phyloP scores from a whole-genome alignment of 1,139 yeast species.

The Debaryomyces psychrophilus region DNA sequence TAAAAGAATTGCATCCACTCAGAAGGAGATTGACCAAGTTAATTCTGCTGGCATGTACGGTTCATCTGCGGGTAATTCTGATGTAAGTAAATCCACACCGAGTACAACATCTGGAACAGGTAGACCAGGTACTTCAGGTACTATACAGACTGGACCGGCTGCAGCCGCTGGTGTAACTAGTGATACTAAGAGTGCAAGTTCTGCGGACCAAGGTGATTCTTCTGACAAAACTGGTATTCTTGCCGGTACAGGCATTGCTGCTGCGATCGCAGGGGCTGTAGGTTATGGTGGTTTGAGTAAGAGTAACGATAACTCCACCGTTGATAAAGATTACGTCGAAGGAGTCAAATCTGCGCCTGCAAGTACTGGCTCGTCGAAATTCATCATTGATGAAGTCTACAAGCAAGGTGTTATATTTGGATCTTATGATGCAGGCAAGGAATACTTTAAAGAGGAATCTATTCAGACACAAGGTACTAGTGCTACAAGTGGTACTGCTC shows the following conservation, averaged over 20 bases:
- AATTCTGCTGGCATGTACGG: constrained; percentile 5
- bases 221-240: constrained; percentile 10
- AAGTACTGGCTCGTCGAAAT: not conserved
- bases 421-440: constrained; percentile 17
- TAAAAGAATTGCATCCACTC: constrained; percentile 26
- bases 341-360: not conserved
- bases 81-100: constrained; percentile 6
- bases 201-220: not conserved
- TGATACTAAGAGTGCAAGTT: not conserved
- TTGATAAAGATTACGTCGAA: not conserved
- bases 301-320: not conserved
- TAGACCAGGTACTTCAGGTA: not conserved
- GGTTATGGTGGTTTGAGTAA: constrained; percentile 17
- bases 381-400: constrained; percentile 12
- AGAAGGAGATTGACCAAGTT: constrained; percentile 26
- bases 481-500: constrained; percentile 6
- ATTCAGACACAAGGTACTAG: constrained; percentile 4
- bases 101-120: not conserved
- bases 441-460: not conserved
- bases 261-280: constrained; percentile 20
- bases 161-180: not conserved
- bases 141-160: not conserved
- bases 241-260: constrained; percentile 12
- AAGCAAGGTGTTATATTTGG: constrained; percentile 16
- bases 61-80: not conserved